A percentile compares a stretch with the other conserved stretches of the same genome.
phyloP scores from a whole-genome alignment of 176 grass and related monocot species.

The Oryza brachyantha region DNA sequence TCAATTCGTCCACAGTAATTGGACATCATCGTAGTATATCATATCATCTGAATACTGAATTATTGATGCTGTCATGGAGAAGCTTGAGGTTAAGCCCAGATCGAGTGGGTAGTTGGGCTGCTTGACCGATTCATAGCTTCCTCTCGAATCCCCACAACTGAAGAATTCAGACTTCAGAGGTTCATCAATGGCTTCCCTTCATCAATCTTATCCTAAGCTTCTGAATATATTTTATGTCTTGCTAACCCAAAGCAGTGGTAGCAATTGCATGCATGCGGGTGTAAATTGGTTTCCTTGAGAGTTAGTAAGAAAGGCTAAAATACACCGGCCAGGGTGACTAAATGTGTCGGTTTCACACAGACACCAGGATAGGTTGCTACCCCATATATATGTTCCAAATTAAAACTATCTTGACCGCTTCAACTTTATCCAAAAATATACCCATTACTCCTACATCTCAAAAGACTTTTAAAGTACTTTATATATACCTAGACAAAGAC shows the following conservation, averaged over 20 bases:
- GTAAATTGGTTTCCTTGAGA: not conserved
- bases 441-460: no score
- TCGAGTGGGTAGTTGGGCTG: not conserved
- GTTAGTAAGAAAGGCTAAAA: not conserved
- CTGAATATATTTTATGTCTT: not conserved
- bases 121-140: not conserved
- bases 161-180: not conserved
- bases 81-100: slow-evolving; percentile 11
- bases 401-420: no score
- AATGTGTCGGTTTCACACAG: not conserved
- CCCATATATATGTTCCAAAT: no score
- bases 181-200: no score
- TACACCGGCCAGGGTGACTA: not conserved
- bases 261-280: not conserved
- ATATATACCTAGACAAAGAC: no score
- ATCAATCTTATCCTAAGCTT: not conserved
- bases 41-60: not conserved
- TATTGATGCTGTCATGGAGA: not conserved
- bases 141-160: not conserved
- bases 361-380: no score
- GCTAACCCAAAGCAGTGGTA: not conserved
- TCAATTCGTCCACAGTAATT: not conserved
- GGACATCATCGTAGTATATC: no score
- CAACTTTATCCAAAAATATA: no score
- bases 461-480: no score